Conservation (phyloP, 192 early-diverging fungal species). For the Backusella circina region DNA sequence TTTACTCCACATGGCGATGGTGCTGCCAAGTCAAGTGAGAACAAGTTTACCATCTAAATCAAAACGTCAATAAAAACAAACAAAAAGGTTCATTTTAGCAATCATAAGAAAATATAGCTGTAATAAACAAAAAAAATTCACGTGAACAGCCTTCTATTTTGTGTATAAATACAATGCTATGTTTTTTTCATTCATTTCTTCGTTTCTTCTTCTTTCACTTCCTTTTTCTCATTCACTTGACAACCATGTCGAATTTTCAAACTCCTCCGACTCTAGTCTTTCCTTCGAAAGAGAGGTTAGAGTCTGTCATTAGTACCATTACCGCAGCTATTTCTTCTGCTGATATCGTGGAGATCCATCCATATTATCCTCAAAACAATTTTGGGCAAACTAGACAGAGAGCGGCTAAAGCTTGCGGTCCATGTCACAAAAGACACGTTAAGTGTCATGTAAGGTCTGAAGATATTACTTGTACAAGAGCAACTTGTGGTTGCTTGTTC, state of each 20-base stretch:
- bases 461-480: not conserved
- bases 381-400: not conserved
- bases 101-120: not conserved
- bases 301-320: rapidly evolving
- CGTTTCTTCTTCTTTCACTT: not conserved
- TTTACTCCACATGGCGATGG: constrained; percentile 27
- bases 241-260: not conserved
- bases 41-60: constrained; percentile 1
- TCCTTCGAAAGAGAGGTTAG: not conserved
- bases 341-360: not conserved
- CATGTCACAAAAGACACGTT: not conserved
- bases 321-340: not conserved
- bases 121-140: not conserved
- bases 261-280: not conserved
- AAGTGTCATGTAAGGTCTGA: not conserved
- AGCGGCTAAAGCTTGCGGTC: not conserved
- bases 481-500: not conserved
- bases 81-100: not conserved
- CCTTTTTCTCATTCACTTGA: not conserved
- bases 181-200: not conserved
- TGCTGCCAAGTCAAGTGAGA: constrained; percentile 12
- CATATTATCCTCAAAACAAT: not conserved
- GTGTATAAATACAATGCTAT: not conserved
- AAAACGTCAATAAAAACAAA: not conserved
- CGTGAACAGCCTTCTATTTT: not conserved